Base-by-base conservation (phyloP, 805 yeast species). In the Metschnikowia lochheadii region DNA sequence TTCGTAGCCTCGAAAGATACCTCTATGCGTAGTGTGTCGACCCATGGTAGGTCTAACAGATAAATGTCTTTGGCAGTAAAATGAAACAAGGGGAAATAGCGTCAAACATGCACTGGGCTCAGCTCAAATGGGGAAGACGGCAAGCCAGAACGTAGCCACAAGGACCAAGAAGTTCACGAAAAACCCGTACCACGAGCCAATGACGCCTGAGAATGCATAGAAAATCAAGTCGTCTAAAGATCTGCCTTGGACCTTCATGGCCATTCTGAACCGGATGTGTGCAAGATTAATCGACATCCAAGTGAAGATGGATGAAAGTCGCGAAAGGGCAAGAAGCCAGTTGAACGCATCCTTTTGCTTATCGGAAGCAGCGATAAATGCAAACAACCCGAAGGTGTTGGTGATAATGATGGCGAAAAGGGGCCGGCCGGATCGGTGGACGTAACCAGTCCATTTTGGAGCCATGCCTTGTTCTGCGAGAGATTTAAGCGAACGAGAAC, bases 181-280 rank as follows among this genome's bases (percentile, higher is more conserved):
- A 53, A 63, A 55, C 13, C 65, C 60, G 50, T 62, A 63, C 54
- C 55, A 53, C 6, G 66, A 62, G 39, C 68, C 68, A 46, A 49
- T 48, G 20, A 60, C 50, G 33, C 81, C 83, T 7, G 81, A 80
- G n/a, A 68, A 57, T 33, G 85, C 70, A 44, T 66, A 65, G 65
- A 75, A 84, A 1, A 85, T 85, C 48, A 84, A 69, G 35, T 81
- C 84, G 10, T 64, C 69, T 26, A 70, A 49, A 3, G 72, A 53
- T 49, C 76, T 66, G 21, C 80, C 80, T 53, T 44, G 81, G 52
- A 60, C 57, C 52, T 65, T 68, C 66, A 73, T 67, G 6, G 73
- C 75, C 10, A 56, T 57, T 59, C 78, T 64, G 57, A 73, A 73
- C 52, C 78, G 61, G 44, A 72, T 61, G 51, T 72, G 77, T 26